A percentile compares a stretch with the other conserved stretches of the same genome.
Evolutionary conservation across 768 basidiomycete genomes (phyloP).

Genomic region (Mycena amicta): DNA sequence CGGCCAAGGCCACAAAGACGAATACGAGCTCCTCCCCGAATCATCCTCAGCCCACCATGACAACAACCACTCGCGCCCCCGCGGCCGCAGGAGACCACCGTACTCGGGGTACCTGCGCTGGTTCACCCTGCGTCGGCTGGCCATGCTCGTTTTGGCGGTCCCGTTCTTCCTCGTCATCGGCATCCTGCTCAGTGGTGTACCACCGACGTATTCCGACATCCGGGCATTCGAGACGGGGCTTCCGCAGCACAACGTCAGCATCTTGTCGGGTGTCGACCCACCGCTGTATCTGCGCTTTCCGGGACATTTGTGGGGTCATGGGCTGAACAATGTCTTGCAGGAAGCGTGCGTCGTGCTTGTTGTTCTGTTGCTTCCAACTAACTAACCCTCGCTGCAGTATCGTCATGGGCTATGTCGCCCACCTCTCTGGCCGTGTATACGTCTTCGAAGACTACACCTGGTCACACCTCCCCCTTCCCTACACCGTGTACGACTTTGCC

Average conservation of each 20-base stretch:
- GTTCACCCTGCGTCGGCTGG: slow-evolving; percentile 32
- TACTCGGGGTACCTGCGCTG: slow-evolving; percentile 14
- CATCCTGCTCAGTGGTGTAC: slow-evolving; percentile 39
- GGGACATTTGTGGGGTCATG: slow-evolving; percentile 60
- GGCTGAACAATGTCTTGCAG: slow-evolving; percentile 63
- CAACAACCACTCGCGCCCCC: slow-evolving; percentile 2
- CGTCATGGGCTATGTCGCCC: slow-evolving; percentile 55
- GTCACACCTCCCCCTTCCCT: slow-evolving; percentile 56
- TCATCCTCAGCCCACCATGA: slow-evolving; percentile 12
- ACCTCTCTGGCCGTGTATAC: slow-evolving; percentile 51
- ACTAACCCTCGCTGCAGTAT: slow-evolving; percentile 32
- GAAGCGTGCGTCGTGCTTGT: slow-evolving; percentile 49
- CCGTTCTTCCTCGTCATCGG: slow-evolving; percentile 30
- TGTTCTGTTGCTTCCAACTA: background rate
- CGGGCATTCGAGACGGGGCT: slow-evolving; percentile 37
- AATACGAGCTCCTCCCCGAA: slow-evolving; percentile 17
- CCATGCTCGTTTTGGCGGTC: slow-evolving; percentile 23
- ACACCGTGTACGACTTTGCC: slow-evolving; percentile 55
- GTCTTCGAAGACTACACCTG: slow-evolving; percentile 68
- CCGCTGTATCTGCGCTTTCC: slow-evolving; percentile 51
- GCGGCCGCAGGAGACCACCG: slow-evolving; percentile 14
- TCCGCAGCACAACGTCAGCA: slow-evolving; percentile 39
- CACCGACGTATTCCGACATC: slow-evolving; percentile 41
- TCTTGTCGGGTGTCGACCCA: slow-evolving; percentile 13
- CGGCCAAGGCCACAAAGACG: slow-evolving; percentile 3